Evolutionary conservation across 2,329 filamentous ascomycete species (phyloP).

Genomic region (Bisporella sp.): DNA sequence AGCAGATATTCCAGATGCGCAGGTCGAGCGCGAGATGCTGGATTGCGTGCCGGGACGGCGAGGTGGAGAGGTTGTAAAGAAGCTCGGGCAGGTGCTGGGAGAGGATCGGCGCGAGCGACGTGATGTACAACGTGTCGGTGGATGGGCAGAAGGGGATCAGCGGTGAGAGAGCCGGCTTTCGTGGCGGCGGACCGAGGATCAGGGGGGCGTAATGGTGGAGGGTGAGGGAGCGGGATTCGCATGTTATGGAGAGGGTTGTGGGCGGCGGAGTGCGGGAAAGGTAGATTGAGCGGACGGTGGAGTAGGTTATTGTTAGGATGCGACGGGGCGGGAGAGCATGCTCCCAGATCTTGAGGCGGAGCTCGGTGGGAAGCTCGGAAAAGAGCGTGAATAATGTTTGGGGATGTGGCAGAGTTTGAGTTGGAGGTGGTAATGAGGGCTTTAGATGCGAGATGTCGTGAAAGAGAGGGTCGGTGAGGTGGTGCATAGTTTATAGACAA

Average conservation of each 20-base stretch:
- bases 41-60: slow-evolving; percentile 14
- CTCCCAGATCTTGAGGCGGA: slow-evolving; percentile 17
- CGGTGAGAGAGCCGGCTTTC: background rate
- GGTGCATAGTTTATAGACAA: background rate
- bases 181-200: background rate
- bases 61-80: slow-evolving; percentile 18
- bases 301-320: slow-evolving; percentile 20
- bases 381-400: slow-evolving; percentile 15
- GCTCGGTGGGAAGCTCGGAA: slow-evolving; percentile 17
- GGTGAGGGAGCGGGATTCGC: slow-evolving; percentile 14
- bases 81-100: slow-evolving; percentile 12
- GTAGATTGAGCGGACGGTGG: slow-evolving; percentile 10
- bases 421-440: too few relatives aligned
- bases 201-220: background rate
- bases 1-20: slow-evolving; percentile 17
- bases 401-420: background rate
- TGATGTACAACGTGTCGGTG: slow-evolving; percentile 17
- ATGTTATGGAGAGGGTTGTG: slow-evolving; percentile 13
- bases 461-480: background rate
- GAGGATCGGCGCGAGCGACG: slow-evolving; percentile 13
- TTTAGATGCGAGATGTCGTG: background rate
- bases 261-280: slow-evolving; percentile 17
- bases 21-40: slow-evolving; percentile 15
- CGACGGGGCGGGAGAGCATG: slow-evolving; percentile 5
- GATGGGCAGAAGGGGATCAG: slow-evolving; percentile 13